phyloP scores from a whole-genome alignment of 495 filamentous ascomycete species.

The Talaromyces proteolyticus region DNA sequence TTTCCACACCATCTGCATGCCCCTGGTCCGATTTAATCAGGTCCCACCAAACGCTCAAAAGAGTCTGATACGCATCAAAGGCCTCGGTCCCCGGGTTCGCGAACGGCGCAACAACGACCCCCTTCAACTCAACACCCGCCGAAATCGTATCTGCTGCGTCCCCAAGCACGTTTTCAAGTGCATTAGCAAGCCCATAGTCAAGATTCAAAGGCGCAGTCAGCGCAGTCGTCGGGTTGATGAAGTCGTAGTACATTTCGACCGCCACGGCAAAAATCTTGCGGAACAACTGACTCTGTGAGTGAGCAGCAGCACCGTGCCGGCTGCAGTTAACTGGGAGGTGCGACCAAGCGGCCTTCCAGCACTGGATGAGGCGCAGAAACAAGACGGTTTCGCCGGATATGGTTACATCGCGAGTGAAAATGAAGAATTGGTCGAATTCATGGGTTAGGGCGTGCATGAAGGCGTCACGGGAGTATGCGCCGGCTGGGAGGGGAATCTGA shows the following conservation, averaged over 20 bases:
- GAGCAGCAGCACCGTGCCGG: neutral
- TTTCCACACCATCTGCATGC: too few species aligned
- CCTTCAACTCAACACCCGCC: neutral
- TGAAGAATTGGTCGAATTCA: slow-evolving; percentile 40
- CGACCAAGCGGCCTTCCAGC: slow-evolving; percentile 39
- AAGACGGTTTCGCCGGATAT: slow-evolving; percentile 56
- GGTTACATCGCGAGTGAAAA: slow-evolving; percentile 48
- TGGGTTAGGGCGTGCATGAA: slow-evolving; percentile 42
- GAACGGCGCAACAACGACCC: neutral
- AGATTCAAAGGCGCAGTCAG: slow-evolving; percentile 51
- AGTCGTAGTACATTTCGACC: slow-evolving; percentile 44
- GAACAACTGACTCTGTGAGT: slow-evolving; percentile 2
- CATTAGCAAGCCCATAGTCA: neutral
- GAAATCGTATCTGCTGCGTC: neutral
- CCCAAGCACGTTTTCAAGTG: neutral
- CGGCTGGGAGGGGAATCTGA: neutral
- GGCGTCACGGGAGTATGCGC: slow-evolving; percentile 40
- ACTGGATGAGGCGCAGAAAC: slow-evolving; percentile 45
- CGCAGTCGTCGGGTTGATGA: slow-evolving; percentile 37
- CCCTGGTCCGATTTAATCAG: too few species aligned
- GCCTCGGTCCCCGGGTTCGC: slow-evolving; percentile 10
- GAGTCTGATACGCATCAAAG: slow-evolving; percentile 1
- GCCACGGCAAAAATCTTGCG: slow-evolving; percentile 32
- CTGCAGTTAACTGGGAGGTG: neutral
- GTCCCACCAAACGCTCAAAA: neutral